phyloP scores from a whole-genome alignment of 2,329 filamentous ascomycete genomes.

The Ascomycota sp. region DNA sequence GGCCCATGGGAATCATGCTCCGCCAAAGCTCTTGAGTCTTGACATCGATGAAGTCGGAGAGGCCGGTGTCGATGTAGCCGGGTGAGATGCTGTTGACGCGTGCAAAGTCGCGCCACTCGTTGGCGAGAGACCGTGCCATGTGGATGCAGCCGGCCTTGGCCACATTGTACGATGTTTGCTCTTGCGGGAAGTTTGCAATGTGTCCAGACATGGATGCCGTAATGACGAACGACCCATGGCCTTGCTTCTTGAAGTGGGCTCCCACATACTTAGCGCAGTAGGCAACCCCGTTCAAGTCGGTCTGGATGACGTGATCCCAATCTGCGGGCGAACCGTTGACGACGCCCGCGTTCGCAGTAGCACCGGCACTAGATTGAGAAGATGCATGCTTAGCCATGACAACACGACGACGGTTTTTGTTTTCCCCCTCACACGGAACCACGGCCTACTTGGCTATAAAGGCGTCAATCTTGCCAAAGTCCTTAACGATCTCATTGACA shows the following conservation, averaged over 20 bases:
- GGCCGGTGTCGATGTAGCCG: conserved; percentile 48
- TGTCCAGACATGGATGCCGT: conserved; percentile 52
- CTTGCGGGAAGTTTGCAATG: conserved; percentile 49
- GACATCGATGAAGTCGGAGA: conserved; percentile 42
- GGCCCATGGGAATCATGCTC: conserved; percentile 53
- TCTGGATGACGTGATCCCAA: conserved; percentile 43
- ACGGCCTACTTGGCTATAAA: conserved; percentile 55
- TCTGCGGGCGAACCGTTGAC: conserved; percentile 46
- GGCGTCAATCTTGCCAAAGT: conserved; percentile 55
- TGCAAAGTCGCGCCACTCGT: conserved; percentile 50
- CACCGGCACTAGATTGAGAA: conserved; percentile 28
- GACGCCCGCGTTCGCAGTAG: conserved; percentile 47
- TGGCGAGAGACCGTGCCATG: conserved; percentile 26
- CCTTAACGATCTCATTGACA: conserved; percentile 42
- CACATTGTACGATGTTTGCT: conserved; percentile 48
- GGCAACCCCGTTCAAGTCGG: conserved; percentile 48
- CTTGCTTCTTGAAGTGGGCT: conserved; percentile 41
- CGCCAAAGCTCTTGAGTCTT: conserved; percentile 55
- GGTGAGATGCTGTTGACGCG: conserved; percentile 46
- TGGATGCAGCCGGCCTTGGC: conserved; percentile 36
- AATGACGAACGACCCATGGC: conserved; percentile 44
- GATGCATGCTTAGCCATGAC: too few species aligned
- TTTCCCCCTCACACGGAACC: too few species aligned
- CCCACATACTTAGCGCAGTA: conserved; percentile 46
- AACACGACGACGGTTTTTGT: neutral